These are phyloP conservation scores for Gossypium davidsonii DNA, from an alignment of 441 rosid genomes.

Conservation along the genomic window DNA sequence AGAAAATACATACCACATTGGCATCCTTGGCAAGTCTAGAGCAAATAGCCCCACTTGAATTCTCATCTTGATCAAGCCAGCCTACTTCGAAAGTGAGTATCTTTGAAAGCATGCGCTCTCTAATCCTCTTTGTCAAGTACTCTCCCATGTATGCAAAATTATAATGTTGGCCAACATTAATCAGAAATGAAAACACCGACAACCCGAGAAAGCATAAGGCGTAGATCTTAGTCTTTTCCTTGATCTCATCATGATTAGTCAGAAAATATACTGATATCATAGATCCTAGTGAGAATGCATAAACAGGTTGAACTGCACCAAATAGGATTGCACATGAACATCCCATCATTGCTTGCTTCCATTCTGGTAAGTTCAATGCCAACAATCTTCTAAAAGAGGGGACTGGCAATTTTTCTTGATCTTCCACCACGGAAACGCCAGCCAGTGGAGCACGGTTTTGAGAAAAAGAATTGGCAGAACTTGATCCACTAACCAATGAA, in stretches of 20 bases:
- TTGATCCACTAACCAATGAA: slow-evolving; percentile 5
- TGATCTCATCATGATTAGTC: slow-evolving; percentile 48
- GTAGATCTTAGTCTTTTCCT: slow-evolving; percentile 47
- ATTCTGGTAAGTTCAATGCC: slow-evolving; percentile 58
- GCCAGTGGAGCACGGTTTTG: slow-evolving; percentile 12
- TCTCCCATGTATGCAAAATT: slow-evolving; percentile 72
- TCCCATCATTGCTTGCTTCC: slow-evolving; percentile 66
- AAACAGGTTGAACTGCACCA: slow-evolving; percentile 65
- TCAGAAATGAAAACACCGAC: slow-evolving; percentile 38
- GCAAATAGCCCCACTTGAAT: slow-evolving; percentile 70
- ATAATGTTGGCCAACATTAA: slow-evolving; percentile 58
- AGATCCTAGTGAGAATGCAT: slow-evolving; percentile 53
- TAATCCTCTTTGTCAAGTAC: slow-evolving; percentile 51
- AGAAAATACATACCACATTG: slow-evolving; percentile 43
- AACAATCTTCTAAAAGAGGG: slow-evolving; percentile 57
- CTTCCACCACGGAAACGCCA: neutral
- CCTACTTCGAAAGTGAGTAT: slow-evolving; percentile 70
- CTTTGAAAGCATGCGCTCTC: slow-evolving; percentile 71
- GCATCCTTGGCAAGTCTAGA: slow-evolving; percentile 76
- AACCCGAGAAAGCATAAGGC: slow-evolving; percentile 46
- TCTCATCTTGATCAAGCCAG: slow-evolving; percentile 75
- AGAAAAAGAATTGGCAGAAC: slow-evolving; percentile 41
- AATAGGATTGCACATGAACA: slow-evolving; percentile 49
- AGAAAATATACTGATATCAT: slow-evolving; percentile 61
- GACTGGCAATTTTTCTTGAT: slow-evolving; percentile 12